Evolutionary conservation across 2,329 filamentous ascomycete genomes (phyloP), one percentile per base, ranked within the genome.

Genomic region (Iodosphaeria phyllophila): DNA sequence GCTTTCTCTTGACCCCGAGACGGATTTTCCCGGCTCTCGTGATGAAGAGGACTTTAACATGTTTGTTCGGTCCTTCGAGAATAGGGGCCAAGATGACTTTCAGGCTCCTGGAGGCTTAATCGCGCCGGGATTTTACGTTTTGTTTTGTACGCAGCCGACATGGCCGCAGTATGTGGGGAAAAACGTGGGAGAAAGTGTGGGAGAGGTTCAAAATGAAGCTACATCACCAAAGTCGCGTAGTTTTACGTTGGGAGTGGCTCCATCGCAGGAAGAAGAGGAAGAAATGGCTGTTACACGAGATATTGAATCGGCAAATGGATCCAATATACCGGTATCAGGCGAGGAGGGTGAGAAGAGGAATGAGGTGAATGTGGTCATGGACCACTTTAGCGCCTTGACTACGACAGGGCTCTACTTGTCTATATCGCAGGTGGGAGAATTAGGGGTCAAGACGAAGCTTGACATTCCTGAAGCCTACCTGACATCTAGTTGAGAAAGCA

Each of bases 1-100:
- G 1, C 52, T 91, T 3, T 80, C 79, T 5, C 57, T 91, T 4
- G 79, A 89, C 39, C 77, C 80, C 4, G 63, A 79, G 34, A 60
- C 54, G 10, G 55, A 45, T 12, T 64, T 65, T 36, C 51, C 49
- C n/a, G 36, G 52, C 11, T 42, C 54, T 6, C n/a, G n/a, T n/a
- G 56, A 60, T 19, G 51, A 67, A 17, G 57, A 64, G 12, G 52
- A 58, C 25, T 53, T 73, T 34, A 50, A 61, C 18, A 51, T 47
- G 32, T 68, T 71, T 31, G 58, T 68, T 33, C 48, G 52, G 22
- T 54, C 55, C 7, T 56, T 68, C 37, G 39, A 43, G 22, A 51
- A 52, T 23, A 35, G 40, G 13, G 29, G 42, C 21, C 39, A 25
- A 8, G 31, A 31, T n/a, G 28, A 6, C 7, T 8, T 8, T 13